Percentiles rank a stretch among this genome's conserved stretches.
These are phyloP conservation scores for Tetrapisispora pingtungensis DNA, from an alignment of 805 yeast genomes.

Conservation along the genomic window DNA sequence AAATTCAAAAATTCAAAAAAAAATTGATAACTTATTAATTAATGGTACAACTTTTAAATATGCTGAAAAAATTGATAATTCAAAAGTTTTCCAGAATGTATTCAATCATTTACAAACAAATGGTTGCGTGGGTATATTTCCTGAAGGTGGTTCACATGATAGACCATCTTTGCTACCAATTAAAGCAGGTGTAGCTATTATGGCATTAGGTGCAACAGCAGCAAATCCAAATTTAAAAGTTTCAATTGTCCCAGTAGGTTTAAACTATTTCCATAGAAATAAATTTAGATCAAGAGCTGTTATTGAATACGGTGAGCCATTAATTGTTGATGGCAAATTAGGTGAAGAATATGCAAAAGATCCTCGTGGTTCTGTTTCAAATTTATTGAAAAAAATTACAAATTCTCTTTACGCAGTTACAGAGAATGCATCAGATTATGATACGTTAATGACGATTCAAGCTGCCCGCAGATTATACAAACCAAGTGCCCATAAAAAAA, in stretches of 20 bases:
- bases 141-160: constrained; percentile 98
- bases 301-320: constrained; percentile 82
- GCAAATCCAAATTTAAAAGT: constrained; percentile 65
- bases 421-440: constrained; percentile 88
- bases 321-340: constrained; percentile 50
- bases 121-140: constrained; percentile 83
- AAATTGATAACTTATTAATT: constrained; percentile 35
- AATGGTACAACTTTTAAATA: constrained; percentile 58
- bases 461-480: constrained; percentile 78
- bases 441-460: constrained; percentile 86
- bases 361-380: constrained; percentile 65
- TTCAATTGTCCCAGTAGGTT: constrained; percentile 86
- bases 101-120: constrained; percentile 71
- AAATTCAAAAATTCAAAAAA: constrained; percentile 33
- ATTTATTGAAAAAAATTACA: constrained; percentile 60
- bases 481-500: constrained; percentile 29
- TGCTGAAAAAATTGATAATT: constrained; percentile 78
- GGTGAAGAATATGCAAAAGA: constrained; percentile 56
- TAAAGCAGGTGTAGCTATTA: constrained; percentile 95
- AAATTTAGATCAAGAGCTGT: constrained; percentile 92
- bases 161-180: constrained; percentile 83
- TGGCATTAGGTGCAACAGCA: constrained; percentile 92
- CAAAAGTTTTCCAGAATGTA: constrained; percentile 69
- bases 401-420: constrained; percentile 78
- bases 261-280: constrained; percentile 92